A percentile compares a stretch with the other conserved stretches of the same genome.
phyloP scores from a whole-genome alignment of 169 alveolate genomes.

The Perkinsus olseni region DNA sequence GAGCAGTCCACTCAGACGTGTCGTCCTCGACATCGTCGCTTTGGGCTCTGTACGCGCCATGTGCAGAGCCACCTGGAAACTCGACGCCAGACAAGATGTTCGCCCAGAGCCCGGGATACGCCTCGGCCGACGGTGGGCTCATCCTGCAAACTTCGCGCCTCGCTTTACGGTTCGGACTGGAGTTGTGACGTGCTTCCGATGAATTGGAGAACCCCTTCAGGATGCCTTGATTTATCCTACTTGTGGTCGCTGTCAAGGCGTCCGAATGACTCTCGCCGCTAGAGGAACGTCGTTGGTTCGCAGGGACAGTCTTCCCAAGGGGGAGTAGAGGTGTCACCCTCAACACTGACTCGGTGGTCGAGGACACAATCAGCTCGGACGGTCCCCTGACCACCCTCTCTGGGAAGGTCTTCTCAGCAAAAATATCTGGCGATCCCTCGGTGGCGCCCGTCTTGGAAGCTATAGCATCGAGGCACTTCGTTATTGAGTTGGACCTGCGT shows the following conservation, averaged over 20 bases:
- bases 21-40: no score
- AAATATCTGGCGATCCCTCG: not conserved
- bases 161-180: no score
- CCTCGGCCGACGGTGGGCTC: no score
- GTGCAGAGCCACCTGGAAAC: no score
- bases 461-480: not conserved
- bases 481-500: not conserved
- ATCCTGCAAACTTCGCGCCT: no score
- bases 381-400: not conserved
- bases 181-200: no score
- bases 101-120: no score
- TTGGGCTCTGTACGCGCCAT: no score
- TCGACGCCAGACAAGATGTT: no score
- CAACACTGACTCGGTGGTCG: not conserved
- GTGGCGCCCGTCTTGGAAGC: not conserved
- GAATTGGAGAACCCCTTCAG: no score
- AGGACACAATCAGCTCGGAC: not conserved
- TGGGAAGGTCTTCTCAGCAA: not conserved
- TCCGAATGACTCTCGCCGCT: not conserved
- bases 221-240: no score
- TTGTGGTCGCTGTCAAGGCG: not conserved
- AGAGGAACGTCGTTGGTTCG: not conserved
- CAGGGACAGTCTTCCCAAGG: not conserved
- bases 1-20: no score
- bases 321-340: not conserved